phyloP scores from a whole-genome alignment of 2,329 filamentous ascomycete species.

The Helotiales sp. region DNA sequence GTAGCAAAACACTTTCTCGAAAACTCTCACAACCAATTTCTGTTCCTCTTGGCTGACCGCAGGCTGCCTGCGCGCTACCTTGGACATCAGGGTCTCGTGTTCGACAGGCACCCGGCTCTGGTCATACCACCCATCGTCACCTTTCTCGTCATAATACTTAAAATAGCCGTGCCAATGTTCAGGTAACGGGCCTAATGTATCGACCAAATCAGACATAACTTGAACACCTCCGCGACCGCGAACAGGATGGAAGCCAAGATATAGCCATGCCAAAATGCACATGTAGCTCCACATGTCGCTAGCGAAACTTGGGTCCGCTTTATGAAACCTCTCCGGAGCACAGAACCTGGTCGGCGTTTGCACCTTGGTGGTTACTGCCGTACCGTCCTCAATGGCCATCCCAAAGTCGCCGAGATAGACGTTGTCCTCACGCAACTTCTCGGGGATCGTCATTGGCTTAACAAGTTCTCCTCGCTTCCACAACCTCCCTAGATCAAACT shows the following conservation, averaged over 20 bases:
- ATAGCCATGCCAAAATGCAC: slow-evolving; percentile 18
- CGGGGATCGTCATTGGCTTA: not conserved
- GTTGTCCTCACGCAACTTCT: not conserved
- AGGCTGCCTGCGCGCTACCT: slow-evolving; percentile 1
- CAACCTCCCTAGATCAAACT: not conserved
- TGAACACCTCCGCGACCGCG: not conserved
- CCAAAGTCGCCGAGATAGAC: slow-evolving; percentile 18
- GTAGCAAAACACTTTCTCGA: slow-evolving; percentile 16
- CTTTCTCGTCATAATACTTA: not conserved
- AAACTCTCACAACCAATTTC: slow-evolving; percentile 8
- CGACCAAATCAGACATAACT: not conserved
- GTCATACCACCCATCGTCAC: slow-evolving; percentile 18
- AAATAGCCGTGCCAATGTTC: slow-evolving; percentile 10
- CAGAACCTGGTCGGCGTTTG: slow-evolving; percentile 14
- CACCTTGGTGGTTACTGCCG: slow-evolving; percentile 7
- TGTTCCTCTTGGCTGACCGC: slow-evolving; percentile 10
- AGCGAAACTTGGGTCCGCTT: slow-evolving; percentile 12
- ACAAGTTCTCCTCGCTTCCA: slow-evolving; percentile 17
- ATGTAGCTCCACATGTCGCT: slow-evolving; percentile 24
- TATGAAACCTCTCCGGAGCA: slow-evolving; percentile 17
- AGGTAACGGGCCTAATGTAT: slow-evolving; percentile 8
- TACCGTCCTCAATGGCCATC: slow-evolving; percentile 15
- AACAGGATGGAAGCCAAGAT: slow-evolving; percentile 12
- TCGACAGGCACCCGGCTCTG: slow-evolving; percentile 2
- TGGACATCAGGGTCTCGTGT: slow-evolving; percentile 1